Base-by-base conservation (phyloP, 2,329 filamentous ascomycete species). In the Penicillium sp. region DNA sequence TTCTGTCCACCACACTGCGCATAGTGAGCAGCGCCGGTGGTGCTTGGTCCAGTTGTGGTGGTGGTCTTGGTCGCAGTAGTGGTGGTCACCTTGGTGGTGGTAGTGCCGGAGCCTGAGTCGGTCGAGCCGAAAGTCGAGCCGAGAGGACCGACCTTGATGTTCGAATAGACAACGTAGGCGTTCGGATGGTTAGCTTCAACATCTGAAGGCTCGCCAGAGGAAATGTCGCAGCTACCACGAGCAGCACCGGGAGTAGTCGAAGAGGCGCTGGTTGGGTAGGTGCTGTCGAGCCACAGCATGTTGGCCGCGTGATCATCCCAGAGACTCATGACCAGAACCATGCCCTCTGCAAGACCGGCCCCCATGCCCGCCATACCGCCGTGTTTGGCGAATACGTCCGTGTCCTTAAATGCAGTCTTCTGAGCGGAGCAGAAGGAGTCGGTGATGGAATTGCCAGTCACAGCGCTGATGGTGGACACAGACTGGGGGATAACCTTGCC, bases 231-330 rank as follows among this genome's bases (percentile, higher is more conserved):
- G 43, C 71, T 70, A 48, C 81, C 80, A 60, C 80, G 77, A 44
- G 69, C 68, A 48, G 72, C 64, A 58, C 80, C 80, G 34, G 71
- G 70, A 3, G 51, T 54, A 51, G 70, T 73, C 21, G 68, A 58
- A 52, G 68, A 66, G 24, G 62, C 66, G 44, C 65, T 64, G 53
- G 71, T 70, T 48, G 83, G 82, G 72, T 78, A 84, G 63, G 71
- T 77, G 56, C 78, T 79, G 72, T 87, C 84, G 61, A 88, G 78
- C 84, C 84, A 88, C 63, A 83, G 76, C 83, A 87, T 87, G 71
- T 82, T 78, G 63, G 78, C 71, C 52, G 77, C 69, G 68, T 85
- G 78, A 69, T 86, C 83, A 63, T 84, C 79, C 80, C 80, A 82
- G 44, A 68, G 50, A 50, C 59, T 64, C 73, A 85, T 74, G 58